Conservation (phyloP, 805 yeast species). For the Lachancea lanzarotensis region DNA sequence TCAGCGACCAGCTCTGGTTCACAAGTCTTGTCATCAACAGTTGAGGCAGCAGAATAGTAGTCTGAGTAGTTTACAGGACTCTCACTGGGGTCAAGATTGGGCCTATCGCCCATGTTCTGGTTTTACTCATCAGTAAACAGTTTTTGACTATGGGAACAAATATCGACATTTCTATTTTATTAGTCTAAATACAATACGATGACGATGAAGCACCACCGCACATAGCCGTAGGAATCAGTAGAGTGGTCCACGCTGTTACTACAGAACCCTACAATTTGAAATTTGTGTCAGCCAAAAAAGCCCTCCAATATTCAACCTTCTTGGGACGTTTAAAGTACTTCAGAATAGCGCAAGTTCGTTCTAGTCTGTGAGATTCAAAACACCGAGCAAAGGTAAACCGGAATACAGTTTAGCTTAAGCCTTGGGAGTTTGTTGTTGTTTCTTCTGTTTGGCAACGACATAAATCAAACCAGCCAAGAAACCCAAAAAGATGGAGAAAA, state of each 20-base stretch:
- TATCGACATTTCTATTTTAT: not conserved
- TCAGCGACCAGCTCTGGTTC: constrained; percentile 3
- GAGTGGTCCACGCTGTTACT: too few relatives aligned
- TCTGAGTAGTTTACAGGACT: not conserved
- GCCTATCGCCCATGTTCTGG: not conserved
- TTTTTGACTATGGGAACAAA: not conserved
- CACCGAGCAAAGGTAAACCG: too few relatives aligned
- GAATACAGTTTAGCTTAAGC: not conserved
- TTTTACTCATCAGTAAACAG: not conserved
- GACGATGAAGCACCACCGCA: not conserved
- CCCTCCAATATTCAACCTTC: too few relatives aligned
- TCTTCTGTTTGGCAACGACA: constrained; percentile 92
- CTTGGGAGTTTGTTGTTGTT: constrained; percentile 29
- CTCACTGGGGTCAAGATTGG: not conserved
- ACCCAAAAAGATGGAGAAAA: constrained; percentile 86
- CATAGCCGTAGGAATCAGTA: too few relatives aligned
- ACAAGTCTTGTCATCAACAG: not conserved
- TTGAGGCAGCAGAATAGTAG: constrained; percentile 1
- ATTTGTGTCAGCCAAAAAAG: too few relatives aligned
- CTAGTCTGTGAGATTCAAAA: too few relatives aligned
- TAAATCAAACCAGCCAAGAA: constrained; percentile 94
- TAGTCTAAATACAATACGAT: not conserved
- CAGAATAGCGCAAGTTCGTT: too few relatives aligned
- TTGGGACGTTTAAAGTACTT: too few relatives aligned
- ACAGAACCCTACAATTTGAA: too few relatives aligned